Conservation (phyloP, 805 yeast genomes). For the Diddensiella transvaalensis region DNA sequence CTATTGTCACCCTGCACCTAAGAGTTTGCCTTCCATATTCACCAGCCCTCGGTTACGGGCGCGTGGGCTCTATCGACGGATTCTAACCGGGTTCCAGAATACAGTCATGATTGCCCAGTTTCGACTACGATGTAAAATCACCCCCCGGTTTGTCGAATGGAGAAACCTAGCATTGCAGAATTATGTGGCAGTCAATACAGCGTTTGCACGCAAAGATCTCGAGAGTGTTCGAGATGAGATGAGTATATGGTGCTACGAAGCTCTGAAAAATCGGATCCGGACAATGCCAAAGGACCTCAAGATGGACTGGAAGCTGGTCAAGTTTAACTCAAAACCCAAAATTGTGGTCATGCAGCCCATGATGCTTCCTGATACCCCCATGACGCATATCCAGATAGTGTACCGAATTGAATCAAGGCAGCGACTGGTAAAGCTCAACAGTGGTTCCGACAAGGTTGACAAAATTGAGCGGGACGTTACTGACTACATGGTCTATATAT, state of each 20-base stretch:
- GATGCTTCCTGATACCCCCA: slow-evolving; percentile 53
- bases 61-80: slow-evolving; percentile 52
- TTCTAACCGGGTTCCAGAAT: slow-evolving; percentile 62
- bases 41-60: slow-evolving; percentile 41
- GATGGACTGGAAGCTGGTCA: slow-evolving; percentile 73
- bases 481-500: slow-evolving; percentile 58
- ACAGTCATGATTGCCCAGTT: slow-evolving; percentile 59
- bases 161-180: slow-evolving; percentile 77
- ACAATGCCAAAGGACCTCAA: slow-evolving; percentile 55
- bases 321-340: slow-evolving; percentile 69
- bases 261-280: slow-evolving; percentile 49
- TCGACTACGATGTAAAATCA: slow-evolving; percentile 63
- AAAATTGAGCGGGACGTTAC: slow-evolving; percentile 50
- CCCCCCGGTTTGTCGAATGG: slow-evolving; percentile 72
- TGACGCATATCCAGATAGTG: slow-evolving; percentile 55
- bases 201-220: slow-evolving; percentile 63
- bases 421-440: slow-evolving; percentile 48
- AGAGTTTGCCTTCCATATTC: slow-evolving; percentile 43
- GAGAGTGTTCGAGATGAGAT: slow-evolving; percentile 43
- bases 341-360: slow-evolving; percentile 66
- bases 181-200: slow-evolving; percentile 73
- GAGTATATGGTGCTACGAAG: slow-evolving; percentile 61
- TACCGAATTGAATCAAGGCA: slow-evolving; percentile 64
- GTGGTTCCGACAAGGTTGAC: slow-evolving; percentile 43
- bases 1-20: slow-evolving; percentile 50